A percentile compares a stretch with the other conserved stretches of the same genome.
phyloP scores from a whole-genome alignment of 495 filamentous ascomycete species.

The Penicillium goetzii region DNA sequence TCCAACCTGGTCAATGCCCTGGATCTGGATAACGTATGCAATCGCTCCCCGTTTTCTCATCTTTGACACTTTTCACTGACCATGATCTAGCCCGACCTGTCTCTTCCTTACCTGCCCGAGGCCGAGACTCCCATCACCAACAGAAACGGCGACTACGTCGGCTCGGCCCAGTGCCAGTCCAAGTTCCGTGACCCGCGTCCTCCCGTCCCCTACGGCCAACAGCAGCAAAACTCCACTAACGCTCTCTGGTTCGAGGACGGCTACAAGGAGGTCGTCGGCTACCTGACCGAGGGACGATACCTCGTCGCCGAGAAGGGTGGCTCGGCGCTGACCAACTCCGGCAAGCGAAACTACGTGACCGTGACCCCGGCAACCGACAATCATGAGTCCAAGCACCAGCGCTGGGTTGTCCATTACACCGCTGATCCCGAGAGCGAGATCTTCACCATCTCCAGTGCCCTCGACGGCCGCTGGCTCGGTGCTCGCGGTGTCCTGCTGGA shows the following conservation, averaged over 20 bases:
- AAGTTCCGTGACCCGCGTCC: constrained; percentile 41
- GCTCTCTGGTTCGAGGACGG: constrained; percentile 51
- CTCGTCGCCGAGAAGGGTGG: constrained; percentile 41
- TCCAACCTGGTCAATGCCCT: constrained; percentile 57
- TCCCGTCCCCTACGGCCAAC: constrained; percentile 52
- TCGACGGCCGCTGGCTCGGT: constrained; percentile 51
- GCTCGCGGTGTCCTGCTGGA: constrained; percentile 28
- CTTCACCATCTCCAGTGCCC: constrained; percentile 53
- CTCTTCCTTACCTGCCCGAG: constrained; percentile 48
- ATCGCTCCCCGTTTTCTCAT: background rate
- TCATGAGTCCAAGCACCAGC: constrained; percentile 47
- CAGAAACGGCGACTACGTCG: constrained; percentile 45
- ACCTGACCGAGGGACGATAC: constrained; percentile 58
- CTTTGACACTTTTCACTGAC: constrained; percentile 4
- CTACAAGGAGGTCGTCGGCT: constrained; percentile 55
- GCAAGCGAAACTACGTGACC: constrained; percentile 25
- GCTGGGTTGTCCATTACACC: constrained; percentile 55
- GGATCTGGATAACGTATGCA: constrained; percentile 49
- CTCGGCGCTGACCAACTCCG: constrained; percentile 36
- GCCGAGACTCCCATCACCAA: constrained; percentile 43
- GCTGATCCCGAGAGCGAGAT: constrained; percentile 41
- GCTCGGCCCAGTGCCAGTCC: constrained; percentile 47
- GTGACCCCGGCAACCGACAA: constrained; percentile 35
- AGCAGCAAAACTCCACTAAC: constrained; percentile 39
- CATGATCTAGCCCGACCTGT: constrained; percentile 45